phyloP scores from a whole-genome alignment of 257 asterid genomes.

The Salvia rosmarinus region DNA sequence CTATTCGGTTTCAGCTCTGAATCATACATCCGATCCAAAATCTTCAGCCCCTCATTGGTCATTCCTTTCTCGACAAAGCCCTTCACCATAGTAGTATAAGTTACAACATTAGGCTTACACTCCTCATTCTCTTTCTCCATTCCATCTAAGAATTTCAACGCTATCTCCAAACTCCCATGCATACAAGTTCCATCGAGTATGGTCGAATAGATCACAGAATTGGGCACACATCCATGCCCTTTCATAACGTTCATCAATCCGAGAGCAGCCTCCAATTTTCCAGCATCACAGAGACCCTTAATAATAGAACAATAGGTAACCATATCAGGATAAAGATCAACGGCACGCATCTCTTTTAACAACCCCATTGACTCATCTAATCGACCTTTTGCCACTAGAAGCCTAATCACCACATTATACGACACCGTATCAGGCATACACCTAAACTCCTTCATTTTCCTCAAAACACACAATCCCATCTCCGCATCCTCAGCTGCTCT shows the following conservation, averaged over 20 bases:
- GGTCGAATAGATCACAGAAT: slow-evolving; percentile 59
- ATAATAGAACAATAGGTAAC: slow-evolving; percentile 54
- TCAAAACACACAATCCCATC: slow-evolving; percentile 73
- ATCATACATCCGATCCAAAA: slow-evolving; percentile 61
- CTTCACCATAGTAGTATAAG: slow-evolving; percentile 68
- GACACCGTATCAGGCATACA: slow-evolving; percentile 72
- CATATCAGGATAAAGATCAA: slow-evolving; percentile 77
- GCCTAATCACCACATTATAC: slow-evolving; percentile 71
- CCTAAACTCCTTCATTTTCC: slow-evolving; percentile 71
- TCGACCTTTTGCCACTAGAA: slow-evolving; percentile 54
- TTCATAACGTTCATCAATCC: slow-evolving; percentile 60
- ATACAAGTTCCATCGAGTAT: slow-evolving; percentile 74
- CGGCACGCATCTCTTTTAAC: slow-evolving; percentile 75
- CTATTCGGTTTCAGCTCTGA: slow-evolving; percentile 60
- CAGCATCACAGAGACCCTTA: slow-evolving; percentile 70
- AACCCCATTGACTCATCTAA: slow-evolving; percentile 62
- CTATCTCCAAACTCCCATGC: slow-evolving; percentile 65
- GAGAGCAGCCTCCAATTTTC: slow-evolving; percentile 69
- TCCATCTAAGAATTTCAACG: slow-evolving; percentile 56
- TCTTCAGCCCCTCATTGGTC: slow-evolving; percentile 52
- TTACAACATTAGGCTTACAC: slow-evolving; percentile 65
- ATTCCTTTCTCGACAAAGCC: slow-evolving; percentile 62
- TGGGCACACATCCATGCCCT: slow-evolving; percentile 66
- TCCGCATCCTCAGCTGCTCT: slow-evolving; percentile 70
- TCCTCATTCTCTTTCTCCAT: slow-evolving; percentile 66